These are phyloP conservation scores for Epicoccum nigrum DNA, from an alignment of 2,329 filamentous ascomycete genomes.

Conservation along the genomic window DNA sequence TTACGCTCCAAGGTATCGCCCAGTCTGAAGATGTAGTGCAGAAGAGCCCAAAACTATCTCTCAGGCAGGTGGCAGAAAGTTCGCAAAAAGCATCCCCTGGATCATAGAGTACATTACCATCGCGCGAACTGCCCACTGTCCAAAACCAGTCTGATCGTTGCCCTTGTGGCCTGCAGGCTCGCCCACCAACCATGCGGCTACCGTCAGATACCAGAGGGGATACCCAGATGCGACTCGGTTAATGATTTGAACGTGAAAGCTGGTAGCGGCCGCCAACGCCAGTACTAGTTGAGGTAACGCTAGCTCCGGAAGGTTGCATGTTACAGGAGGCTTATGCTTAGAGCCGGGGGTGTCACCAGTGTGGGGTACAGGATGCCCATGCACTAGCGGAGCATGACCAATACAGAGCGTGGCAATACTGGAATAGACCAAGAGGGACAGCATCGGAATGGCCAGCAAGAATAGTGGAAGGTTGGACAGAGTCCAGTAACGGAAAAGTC, in stretches of 20 bases:
- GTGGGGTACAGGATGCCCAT: slow-evolving; percentile 25
- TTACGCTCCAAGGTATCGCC: too few relatives aligned
- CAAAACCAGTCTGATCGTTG: background rate
- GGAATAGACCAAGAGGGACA: slow-evolving; percentile 70
- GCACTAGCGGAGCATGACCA: slow-evolving; percentile 49
- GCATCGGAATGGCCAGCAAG: slow-evolving; percentile 77
- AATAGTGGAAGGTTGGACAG: slow-evolving; percentile 86
- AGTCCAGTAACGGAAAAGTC: slow-evolving; percentile 91
- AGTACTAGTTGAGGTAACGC: slow-evolving; percentile 76
- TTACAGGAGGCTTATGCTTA: slow-evolving; percentile 7
- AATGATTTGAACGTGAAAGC: slow-evolving; percentile 93
- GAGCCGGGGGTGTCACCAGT: slow-evolving; percentile 14
- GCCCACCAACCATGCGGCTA: slow-evolving; percentile 57
- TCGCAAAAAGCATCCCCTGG: slow-evolving; percentile 84
- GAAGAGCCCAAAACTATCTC: too few relatives aligned
- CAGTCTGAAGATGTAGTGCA: background rate
- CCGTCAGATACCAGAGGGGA: slow-evolving; percentile 85
- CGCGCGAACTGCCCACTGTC: slow-evolving; percentile 43
- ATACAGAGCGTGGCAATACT: slow-evolving; percentile 47
- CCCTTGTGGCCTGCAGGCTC: background rate
- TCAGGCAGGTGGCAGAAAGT: slow-evolving; percentile 83
- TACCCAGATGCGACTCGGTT: slow-evolving; percentile 87
- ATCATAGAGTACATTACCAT: slow-evolving; percentile 83
- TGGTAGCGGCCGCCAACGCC: slow-evolving; percentile 73
- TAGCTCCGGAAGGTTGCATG: slow-evolving; percentile 52